Evolutionary conservation across 805 yeast species (phyloP), one percentile per base, ranked within the genome.

Genomic region (Candida arabinofermentans): DNA sequence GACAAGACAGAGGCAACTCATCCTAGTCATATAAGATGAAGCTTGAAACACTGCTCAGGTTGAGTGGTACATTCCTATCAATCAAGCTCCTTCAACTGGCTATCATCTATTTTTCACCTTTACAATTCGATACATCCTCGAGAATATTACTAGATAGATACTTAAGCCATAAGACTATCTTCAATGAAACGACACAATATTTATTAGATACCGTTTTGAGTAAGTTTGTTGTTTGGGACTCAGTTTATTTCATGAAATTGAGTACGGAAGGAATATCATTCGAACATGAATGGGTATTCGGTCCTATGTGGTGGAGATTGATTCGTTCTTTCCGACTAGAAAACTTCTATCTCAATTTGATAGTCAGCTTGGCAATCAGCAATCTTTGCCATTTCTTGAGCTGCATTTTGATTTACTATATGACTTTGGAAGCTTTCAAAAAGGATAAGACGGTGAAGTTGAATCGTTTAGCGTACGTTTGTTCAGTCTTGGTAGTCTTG

Each of bases 251-350:
- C 55, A 59, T 75, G 13, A 77, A 80, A 34, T 59, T 81, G 41
- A 77, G 85, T 26, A 57, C 62, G 8, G 60, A 73, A 13, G 78
- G 73, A 0, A 64, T 70, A 2, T 59, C 65, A n/a, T 90, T 71
- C 61, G 98, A 91, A 62, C 96, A 91, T 59, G 95, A 89, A 62
- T 85, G 78, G 72, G 97, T 95, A 4, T 91, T 87, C 58, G 80
- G 95, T 22, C 85, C 85, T 9, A 55, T 78, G 2, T 91, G 96
- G 95, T 72, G 83, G 67, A 56, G 75, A 19, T 35, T 81, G 3
- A 37, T 61, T 34, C 58, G 48, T 3, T 51, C 49, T 10, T 13
- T 51, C 32, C 37, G 49, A 18, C 9, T 39, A 7, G 47, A 57
- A 27, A 65, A 66, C 44, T 61, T 76, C 37, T 77, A 77, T 56